A percentile compares a stretch with the other conserved stretches of the same genome.
Evolutionary conservation across 805 yeast species (phyloP).

Genomic region (Pichia phayaonensis): DNA sequence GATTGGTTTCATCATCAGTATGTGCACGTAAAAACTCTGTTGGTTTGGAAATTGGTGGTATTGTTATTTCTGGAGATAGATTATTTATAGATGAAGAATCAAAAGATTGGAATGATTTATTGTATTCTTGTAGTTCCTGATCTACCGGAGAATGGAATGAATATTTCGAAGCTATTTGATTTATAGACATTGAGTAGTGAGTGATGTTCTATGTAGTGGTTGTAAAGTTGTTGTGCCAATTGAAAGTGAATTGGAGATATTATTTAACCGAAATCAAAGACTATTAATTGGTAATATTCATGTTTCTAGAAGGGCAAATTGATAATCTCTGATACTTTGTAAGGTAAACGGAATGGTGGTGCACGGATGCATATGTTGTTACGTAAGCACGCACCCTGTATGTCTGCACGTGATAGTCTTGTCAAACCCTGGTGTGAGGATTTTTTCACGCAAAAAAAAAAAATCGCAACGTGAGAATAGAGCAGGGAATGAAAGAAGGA

Average conservation of each 20-base stretch:
- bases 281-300: not conserved
- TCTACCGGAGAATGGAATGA: conserved; percentile 19
- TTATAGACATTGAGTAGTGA: conserved; percentile 25
- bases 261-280: too few relatives aligned
- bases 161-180: conserved; percentile 24
- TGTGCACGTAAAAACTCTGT: conserved; percentile 94
- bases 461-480: too few relatives aligned
- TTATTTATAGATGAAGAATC: conserved; percentile 2
- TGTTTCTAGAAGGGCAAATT: not conserved
- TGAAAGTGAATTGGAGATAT: too few relatives aligned
- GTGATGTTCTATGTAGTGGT: too few relatives aligned
- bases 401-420: not conserved
- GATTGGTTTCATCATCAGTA: conserved; percentile 88
- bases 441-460: not conserved
- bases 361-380: not conserved
- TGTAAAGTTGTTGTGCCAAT: too few relatives aligned
- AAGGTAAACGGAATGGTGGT: not conserved
- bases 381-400: not conserved
- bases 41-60: conserved; percentile 85
- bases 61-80: conserved; percentile 53
- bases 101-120: conserved; percentile 1
- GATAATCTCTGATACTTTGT: too few relatives aligned
- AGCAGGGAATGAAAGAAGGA: not conserved
- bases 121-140: conserved; percentile 18
- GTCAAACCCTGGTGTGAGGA: not conserved